Conservation (phyloP, 768 basidiomycete species). For the Trametes maxima region DNA sequence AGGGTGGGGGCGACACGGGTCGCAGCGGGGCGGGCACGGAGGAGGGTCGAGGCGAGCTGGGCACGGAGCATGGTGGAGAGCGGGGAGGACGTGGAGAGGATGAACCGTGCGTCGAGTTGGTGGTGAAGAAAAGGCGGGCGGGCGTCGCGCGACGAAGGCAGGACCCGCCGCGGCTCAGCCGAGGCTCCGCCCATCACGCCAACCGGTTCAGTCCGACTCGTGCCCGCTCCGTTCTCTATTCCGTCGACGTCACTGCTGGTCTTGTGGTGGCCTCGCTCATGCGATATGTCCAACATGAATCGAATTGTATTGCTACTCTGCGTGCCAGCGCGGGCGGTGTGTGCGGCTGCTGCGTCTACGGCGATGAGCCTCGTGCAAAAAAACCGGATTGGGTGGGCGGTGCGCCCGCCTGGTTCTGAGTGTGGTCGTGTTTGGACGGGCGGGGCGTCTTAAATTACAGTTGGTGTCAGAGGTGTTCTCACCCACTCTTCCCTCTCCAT, state of each 20-base stretch:
- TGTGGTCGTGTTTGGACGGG: constrained; percentile 31
- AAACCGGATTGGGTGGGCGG: not conserved
- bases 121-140: constrained; percentile 23
- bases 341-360: not conserved
- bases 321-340: no score
- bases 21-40: constrained; percentile 60
- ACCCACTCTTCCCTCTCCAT: constrained; percentile 28
- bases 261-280: not conserved
- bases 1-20: constrained; percentile 42
- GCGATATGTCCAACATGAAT: not conserved
- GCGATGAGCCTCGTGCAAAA: constrained; percentile 5
- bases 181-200: constrained; percentile 27
- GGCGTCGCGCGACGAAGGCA: constrained; percentile 19
- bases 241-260: constrained; percentile 3
- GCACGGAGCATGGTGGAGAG: constrained; percentile 50
- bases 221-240: constrained; percentile 1
- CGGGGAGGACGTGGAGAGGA: constrained; percentile 9
- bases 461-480: constrained; percentile 20
- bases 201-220: constrained; percentile 34
- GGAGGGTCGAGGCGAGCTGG: constrained; percentile 60
- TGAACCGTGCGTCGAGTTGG: constrained; percentile 13
- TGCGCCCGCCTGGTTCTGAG: constrained; percentile 13
- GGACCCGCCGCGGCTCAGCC: constrained; percentile 31
- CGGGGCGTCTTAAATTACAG: constrained; percentile 18
- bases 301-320: not conserved